phyloP scores from a whole-genome alignment of 495 filamentous ascomycete genomes.

The Chaetomidium leptoderma region DNA sequence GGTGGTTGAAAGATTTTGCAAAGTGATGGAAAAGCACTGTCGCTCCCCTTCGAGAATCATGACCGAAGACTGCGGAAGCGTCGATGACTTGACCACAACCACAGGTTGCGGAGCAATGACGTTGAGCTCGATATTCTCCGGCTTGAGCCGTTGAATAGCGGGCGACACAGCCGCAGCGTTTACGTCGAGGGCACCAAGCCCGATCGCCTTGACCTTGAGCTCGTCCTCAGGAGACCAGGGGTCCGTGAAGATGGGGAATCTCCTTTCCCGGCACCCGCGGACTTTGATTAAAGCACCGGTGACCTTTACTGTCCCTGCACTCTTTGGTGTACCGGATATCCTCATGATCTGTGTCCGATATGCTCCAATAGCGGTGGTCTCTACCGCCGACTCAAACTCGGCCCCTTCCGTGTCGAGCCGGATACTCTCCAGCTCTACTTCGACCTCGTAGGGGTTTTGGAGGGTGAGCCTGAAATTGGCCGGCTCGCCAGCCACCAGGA shows the following conservation, averaged over 20 bases:
- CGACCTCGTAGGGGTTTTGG: slow-evolving; percentile 92
- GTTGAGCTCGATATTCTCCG: slow-evolving; percentile 53
- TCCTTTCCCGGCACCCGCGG: slow-evolving; percentile 71
- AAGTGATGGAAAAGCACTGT: slow-evolving; percentile 68
- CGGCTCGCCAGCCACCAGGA: slow-evolving; percentile 71
- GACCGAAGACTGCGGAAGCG: slow-evolving; percentile 76
- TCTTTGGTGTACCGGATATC: slow-evolving; percentile 62
- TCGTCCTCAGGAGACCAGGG: slow-evolving; percentile 69
- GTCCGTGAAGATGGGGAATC: slow-evolving; percentile 75
- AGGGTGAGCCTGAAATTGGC: slow-evolving; percentile 74
- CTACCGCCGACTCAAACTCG: slow-evolving; percentile 59
- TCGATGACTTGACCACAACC: slow-evolving; percentile 67
- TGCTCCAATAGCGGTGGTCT: slow-evolving; percentile 66
- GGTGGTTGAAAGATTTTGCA: slow-evolving; percentile 68
- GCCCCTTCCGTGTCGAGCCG: slow-evolving; percentile 67
- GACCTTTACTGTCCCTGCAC: slow-evolving; percentile 64
- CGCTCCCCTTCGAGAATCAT: slow-evolving; percentile 90
- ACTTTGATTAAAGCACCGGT: slow-evolving; percentile 76
- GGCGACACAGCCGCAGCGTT: slow-evolving; percentile 31
- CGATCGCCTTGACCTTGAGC: slow-evolving; percentile 69
- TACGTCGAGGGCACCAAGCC: slow-evolving; percentile 55
- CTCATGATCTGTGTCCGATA: slow-evolving; percentile 75
- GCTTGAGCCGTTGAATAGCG: slow-evolving; percentile 37
- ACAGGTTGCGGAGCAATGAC: slow-evolving; percentile 76
- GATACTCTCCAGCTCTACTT: slow-evolving; percentile 80